These are phyloP conservation scores for Mycothermus thermophilus DNA, from an alignment of 495 filamentous ascomycete species.

Conservation along the genomic window DNA sequence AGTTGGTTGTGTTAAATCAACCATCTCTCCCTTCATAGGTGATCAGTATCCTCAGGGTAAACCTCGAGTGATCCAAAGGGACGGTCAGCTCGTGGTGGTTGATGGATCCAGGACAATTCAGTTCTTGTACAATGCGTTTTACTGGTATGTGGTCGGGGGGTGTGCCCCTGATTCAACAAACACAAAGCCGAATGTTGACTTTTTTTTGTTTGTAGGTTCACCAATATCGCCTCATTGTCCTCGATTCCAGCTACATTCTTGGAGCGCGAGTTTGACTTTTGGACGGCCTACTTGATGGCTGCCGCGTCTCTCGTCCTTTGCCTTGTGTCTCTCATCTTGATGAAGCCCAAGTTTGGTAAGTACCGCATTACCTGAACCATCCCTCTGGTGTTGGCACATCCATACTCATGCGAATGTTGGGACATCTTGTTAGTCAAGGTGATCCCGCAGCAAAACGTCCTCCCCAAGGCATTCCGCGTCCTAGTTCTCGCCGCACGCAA, in stretches of 20 bases:
- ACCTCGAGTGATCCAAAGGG: conserved; percentile 20
- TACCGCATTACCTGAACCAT: conserved; percentile 18
- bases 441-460: conserved; percentile 28
- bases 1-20: conserved; percentile 40
- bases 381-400: too few relatives aligned
- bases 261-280: conserved; percentile 34
- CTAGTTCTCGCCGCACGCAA: conserved; percentile 26
- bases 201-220: conserved; percentile 25
- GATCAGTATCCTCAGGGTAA: conserved; percentile 32
- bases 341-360: conserved; percentile 10
- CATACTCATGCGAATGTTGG: too few relatives aligned
- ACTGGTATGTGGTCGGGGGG: conserved; percentile 26
- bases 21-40: conserved; percentile 33
- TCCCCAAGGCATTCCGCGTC: conserved; percentile 30
- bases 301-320: conserved; percentile 21
- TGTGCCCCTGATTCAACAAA: neutral
- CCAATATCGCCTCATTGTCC: conserved; percentile 36
- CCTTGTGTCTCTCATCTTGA: conserved; percentile 1
- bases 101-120: conserved; percentile 33
- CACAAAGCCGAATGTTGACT: neutral
- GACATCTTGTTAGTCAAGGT: conserved; percentile 28
- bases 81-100: conserved; percentile 28
- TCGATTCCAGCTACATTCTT: conserved; percentile 33
- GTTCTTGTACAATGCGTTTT: conserved; percentile 37
- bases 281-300: conserved; percentile 34